Evolutionary conservation across 306 rosid species (phyloP), one percentile per base, ranked within the genome.

Genomic region (Lathyrus sativus): DNA sequence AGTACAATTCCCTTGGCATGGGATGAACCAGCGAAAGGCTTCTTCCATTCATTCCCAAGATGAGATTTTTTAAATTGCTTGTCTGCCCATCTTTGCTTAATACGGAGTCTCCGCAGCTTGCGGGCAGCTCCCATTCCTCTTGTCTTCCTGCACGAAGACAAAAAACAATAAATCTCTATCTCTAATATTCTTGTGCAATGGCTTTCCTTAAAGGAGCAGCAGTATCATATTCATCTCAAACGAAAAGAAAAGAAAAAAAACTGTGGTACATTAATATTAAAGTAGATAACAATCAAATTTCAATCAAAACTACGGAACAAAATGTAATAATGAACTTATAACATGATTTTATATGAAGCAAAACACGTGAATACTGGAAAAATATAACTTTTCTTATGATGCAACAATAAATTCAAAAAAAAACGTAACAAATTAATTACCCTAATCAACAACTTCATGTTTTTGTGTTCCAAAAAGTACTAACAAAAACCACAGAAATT

Each of bases 11-110:
- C 96, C 67, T 89, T 89, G 0, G 96, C 96, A 22, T 89, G 96
- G 43, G 92, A 89, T 45, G 96, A 89, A n/a, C 96, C 96, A 7
- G 96, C 89, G 57, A 89, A 89, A 42, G 96, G 96, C 67, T 89
- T 89, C 80, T 89, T 89, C 96, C 96, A 89, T 56, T 56, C 62
- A 26, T 56, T 56, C 17, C 62, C 62, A 6, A 26, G 18, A 56
- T 56, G 62, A 56, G 62, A 56, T 6, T 56, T 56, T 29, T 56
- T 56, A 6, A 3, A 56, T 28, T 56, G 62, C 39, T 56, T 56
- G 31, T 56, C 62, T 0, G 62, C 62, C 62, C 62, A 56, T 0
- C 62, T 9, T 56, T 56, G 62, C 39, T 56, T 56, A 6, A 56
- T 13, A 0, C 62, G 62, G 2, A 5, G 39, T 28, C 0, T 28